Conservation (phyloP, 148 eudicot genomes). For the Rhododendron williamsianum region DNA sequence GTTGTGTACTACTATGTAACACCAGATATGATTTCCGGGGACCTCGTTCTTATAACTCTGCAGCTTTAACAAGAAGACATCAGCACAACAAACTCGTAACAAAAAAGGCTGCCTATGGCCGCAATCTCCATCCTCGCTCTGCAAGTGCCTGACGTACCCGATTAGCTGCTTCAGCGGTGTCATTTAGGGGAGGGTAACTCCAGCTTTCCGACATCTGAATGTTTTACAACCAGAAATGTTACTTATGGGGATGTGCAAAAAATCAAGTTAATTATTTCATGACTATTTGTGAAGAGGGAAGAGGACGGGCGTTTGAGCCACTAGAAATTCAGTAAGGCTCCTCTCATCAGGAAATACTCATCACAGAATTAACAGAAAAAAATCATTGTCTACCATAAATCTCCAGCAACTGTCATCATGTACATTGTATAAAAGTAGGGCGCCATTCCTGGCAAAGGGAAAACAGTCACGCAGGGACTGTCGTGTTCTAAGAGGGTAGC, state of each 20-base stretch:
- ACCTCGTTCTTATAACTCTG: background rate
- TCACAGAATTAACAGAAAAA: background rate
- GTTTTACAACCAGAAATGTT: slow-evolving; percentile 6
- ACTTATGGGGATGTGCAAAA: background rate
- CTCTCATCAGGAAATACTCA: background rate
- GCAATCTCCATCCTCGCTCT: slow-evolving; percentile 85
- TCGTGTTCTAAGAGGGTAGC: background rate
- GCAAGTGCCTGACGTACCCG: slow-evolving; percentile 76
- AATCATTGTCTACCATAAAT: background rate
- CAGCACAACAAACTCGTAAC: background rate
- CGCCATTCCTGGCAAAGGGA: background rate
- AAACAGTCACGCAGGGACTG: background rate
- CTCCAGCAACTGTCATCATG: background rate
- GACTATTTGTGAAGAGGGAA: too few relatives aligned
- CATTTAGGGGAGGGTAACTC: slow-evolving; percentile 96
- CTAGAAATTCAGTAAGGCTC: background rate
- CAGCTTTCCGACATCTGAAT: slow-evolving; percentile 83
- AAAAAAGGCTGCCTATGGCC: slow-evolving; percentile 30
- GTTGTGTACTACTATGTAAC: background rate
- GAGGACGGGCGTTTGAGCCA: background rate
- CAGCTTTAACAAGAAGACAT: background rate
- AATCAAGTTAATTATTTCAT: background rate
- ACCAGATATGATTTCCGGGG: background rate
- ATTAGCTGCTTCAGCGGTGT: slow-evolving; percentile 81
- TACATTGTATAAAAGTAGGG: background rate